Conservation (phyloP, 768 basidiomycete species). For the Termitomyces sp. region DNA sequence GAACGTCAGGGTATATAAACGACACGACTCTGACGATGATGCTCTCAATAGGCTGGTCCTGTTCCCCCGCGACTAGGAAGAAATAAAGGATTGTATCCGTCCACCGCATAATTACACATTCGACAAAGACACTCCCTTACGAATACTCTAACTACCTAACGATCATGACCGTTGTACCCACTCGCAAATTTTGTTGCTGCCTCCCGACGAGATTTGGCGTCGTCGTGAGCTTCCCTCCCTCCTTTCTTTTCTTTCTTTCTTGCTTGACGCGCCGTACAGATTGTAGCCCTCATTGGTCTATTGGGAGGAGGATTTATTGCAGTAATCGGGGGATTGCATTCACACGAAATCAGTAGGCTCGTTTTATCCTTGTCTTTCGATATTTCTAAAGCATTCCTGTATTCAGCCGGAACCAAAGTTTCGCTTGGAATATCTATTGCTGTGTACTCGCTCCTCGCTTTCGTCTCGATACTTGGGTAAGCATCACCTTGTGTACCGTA, state of each 20-base stretch:
- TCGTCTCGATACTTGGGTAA: conserved; percentile 42
- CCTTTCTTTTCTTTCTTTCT: not conserved
- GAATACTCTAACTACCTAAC: conserved; percentile 4
- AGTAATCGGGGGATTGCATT: conserved; percentile 22
- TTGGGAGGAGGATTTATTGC: conserved; percentile 35
- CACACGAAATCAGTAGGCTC: conserved; percentile 8
- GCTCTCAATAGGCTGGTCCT: conserved; percentile 42
- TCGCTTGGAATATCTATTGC: conserved; percentile 36
- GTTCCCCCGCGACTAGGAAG: conserved; percentile 19
- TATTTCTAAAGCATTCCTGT: not conserved
- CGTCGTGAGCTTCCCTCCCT: conserved; percentile 26
- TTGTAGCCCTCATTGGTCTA: conserved; percentile 40
- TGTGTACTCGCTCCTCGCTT: conserved; percentile 34
- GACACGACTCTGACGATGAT: conserved; percentile 2
- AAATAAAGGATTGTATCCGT: conserved; percentile 15
- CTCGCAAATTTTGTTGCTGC: conserved; percentile 46
- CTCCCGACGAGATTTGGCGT: conserved; percentile 44
- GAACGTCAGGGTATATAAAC: conserved; percentile 26
- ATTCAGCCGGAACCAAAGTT: conserved; percentile 30
- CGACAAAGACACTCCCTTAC: conserved; percentile 5
- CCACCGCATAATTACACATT: conserved; percentile 2
- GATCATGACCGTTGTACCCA: conserved; percentile 29
- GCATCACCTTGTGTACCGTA: conserved; percentile 4
- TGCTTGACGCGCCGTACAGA: conserved; percentile 16
- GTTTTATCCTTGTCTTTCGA: not conserved